A percentile compares a stretch with the other conserved stretches of the same genome.
Conservation (phyloP, 2,329 filamentous ascomycete genomes). For the Penicillium sp. region DNA sequence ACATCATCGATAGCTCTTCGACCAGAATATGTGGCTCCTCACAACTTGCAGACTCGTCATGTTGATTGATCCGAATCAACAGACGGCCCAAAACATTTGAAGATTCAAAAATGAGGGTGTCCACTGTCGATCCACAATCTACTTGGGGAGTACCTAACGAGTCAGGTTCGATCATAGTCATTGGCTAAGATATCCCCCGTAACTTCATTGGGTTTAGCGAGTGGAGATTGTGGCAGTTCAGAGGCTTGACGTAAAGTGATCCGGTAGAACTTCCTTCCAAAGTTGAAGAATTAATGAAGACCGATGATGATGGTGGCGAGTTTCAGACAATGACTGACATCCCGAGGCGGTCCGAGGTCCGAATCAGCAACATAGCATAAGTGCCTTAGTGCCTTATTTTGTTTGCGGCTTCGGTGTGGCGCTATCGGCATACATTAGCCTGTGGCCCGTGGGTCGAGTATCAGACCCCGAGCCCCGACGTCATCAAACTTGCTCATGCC, state of each 20-base stretch:
- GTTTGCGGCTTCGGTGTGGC: slow-evolving; percentile 2
- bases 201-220: background rate
- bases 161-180: slow-evolving; percentile 1
- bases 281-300: too few species aligned
- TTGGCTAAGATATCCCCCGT: slow-evolving; percentile 6
- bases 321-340: background rate
- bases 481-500: slow-evolving; percentile 14
- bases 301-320: background rate
- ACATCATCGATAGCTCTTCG: background rate
- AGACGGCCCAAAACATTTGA: background rate
- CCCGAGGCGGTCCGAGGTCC: too few species aligned
- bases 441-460: too few species aligned
- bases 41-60: slow-evolving; percentile 11
- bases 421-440: background rate
- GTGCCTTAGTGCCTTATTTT: background rate
- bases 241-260: slow-evolving; percentile 7
- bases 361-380: background rate
- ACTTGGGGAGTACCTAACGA: background rate
- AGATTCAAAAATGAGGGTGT: background rate
- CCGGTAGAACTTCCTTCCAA: background rate
- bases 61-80: background rate
- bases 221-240: slow-evolving; percentile 4
- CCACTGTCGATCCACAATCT: slow-evolving; percentile 12
- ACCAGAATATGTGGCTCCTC: background rate
- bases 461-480: slow-evolving; percentile 17